These are phyloP conservation scores for Penicillium vulpinum DNA, from an alignment of 2,329 filamentous ascomycete genomes.

Conservation along the genomic window DNA sequence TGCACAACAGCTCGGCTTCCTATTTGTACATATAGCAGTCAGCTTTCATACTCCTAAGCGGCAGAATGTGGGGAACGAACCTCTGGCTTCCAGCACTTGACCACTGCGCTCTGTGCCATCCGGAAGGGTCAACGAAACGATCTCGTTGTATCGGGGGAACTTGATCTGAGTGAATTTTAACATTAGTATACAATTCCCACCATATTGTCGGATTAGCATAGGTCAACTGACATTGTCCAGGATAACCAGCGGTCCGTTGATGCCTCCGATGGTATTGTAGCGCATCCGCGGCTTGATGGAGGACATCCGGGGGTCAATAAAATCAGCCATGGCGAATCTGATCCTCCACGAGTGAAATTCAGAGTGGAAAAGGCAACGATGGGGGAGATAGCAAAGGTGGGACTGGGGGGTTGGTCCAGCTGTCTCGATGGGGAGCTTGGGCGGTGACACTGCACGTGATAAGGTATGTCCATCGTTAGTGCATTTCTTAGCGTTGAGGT, in stretches of 20 bases:
- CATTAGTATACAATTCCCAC: constrained; percentile 20
- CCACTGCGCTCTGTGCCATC: constrained; percentile 93
- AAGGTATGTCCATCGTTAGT: too few relatives aligned
- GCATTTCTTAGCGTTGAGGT: too few relatives aligned
- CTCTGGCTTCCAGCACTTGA: constrained; percentile 96
- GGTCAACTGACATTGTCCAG: constrained; percentile 77
- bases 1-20: constrained; percentile 93
- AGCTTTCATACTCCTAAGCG: constrained; percentile 15
- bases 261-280: constrained; percentile 97
- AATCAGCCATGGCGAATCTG: constrained; percentile 40
- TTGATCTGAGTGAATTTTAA: constrained; percentile 72
- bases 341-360: background rate
- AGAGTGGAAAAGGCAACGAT: constrained; percentile 14
- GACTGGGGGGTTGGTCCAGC: constrained; percentile 25
- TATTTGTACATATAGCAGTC: constrained; percentile 41
- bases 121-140: constrained; percentile 90
- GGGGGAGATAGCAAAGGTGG: constrained; percentile 15
- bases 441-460: constrained; percentile 29
- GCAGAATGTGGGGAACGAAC: constrained; percentile 51
- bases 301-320: constrained; percentile 50
- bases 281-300: constrained; percentile 70
- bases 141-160: constrained; percentile 96
- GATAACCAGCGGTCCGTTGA: constrained; percentile 97
- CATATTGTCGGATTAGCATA: background rate
- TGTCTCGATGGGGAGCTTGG: constrained; percentile 25